Conservation (phyloP, 768 basidiomycete genomes). For the Asterophora parasitica region DNA sequence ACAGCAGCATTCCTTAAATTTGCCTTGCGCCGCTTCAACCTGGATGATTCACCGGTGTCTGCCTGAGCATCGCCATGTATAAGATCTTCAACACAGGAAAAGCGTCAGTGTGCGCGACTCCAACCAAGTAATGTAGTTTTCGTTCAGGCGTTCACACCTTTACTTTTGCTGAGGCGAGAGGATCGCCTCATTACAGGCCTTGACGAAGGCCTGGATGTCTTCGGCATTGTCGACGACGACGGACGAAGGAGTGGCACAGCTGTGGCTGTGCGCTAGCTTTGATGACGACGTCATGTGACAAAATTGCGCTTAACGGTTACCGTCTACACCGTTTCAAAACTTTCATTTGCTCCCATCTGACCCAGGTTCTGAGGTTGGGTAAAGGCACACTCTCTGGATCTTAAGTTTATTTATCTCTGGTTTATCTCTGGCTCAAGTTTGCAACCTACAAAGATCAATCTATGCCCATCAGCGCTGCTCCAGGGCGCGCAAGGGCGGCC, state of each 20-base stretch:
- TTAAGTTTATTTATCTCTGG: not conserved
- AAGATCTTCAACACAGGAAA: slow-evolving; percentile 4
- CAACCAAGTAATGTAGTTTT: not conserved
- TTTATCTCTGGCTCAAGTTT: not conserved
- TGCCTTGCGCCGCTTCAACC: slow-evolving; percentile 11
- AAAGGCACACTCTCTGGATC: not conserved
- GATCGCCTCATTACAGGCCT: slow-evolving; percentile 21
- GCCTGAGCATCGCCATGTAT: slow-evolving; percentile 8
- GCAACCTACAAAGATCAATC: slow-evolving; percentile 2
- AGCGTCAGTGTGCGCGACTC: not conserved
- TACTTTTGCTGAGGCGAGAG: slow-evolving; percentile 24
- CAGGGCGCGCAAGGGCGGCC: not conserved
- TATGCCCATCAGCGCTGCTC: slow-evolving; percentile 5
- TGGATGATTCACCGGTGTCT: slow-evolving; percentile 3
- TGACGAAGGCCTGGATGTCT: slow-evolving; percentile 8
- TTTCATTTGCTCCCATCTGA: no score
- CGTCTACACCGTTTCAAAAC: no score
- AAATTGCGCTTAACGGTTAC: not conserved
- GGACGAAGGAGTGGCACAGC: not conserved
- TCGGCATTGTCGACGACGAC: slow-evolving; percentile 17
- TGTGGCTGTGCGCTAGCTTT: not conserved
- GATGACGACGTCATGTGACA: slow-evolving; percentile 5
- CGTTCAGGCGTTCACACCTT: slow-evolving; percentile 3
- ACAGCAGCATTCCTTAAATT: not conserved
- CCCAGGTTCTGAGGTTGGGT: not conserved